A percentile compares a stretch with the other conserved stretches of the same genome.
These are phyloP conservation scores for Corylus americana DNA, from an alignment of 306 rosid genomes.

Conservation along the genomic window DNA sequence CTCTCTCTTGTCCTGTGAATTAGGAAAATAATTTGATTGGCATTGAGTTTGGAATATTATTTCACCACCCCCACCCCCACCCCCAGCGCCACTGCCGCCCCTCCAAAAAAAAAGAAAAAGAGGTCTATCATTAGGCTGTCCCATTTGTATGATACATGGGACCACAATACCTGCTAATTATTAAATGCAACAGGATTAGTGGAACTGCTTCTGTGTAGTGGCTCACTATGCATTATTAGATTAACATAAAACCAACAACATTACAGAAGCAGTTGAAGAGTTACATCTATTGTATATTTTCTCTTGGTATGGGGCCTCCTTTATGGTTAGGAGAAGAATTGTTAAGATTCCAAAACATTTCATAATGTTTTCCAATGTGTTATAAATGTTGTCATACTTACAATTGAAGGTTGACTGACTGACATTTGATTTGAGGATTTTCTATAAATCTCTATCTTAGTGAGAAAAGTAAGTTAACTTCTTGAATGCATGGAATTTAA, in stretches of 20 bases:
- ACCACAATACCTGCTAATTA: background rate
- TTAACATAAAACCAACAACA: background rate
- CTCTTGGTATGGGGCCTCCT: background rate
- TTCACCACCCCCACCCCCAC: background rate
- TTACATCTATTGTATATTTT: background rate
- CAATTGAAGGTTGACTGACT: background rate
- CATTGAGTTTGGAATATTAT: background rate
- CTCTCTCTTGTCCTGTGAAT: background rate
- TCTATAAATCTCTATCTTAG: background rate
- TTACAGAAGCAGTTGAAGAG: constrained; percentile 3
- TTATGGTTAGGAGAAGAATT: background rate
- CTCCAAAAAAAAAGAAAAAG: background rate
- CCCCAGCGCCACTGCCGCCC: background rate
- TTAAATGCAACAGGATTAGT: constrained; percentile 2
- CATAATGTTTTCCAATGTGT: background rate
- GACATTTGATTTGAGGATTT: background rate
- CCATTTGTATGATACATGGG: no score
- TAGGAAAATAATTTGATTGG: background rate
- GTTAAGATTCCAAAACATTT: background rate
- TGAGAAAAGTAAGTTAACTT: background rate
- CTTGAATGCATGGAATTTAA: background rate
- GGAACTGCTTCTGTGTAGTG: background rate
- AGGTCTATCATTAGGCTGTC: background rate
- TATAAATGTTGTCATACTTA: background rate
- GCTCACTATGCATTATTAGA: background rate